A percentile compares a stretch with the other conserved stretches of the same genome.
Conservation (phyloP, 768 basidiomycete species). For the Filobasidium wieringae region DNA sequence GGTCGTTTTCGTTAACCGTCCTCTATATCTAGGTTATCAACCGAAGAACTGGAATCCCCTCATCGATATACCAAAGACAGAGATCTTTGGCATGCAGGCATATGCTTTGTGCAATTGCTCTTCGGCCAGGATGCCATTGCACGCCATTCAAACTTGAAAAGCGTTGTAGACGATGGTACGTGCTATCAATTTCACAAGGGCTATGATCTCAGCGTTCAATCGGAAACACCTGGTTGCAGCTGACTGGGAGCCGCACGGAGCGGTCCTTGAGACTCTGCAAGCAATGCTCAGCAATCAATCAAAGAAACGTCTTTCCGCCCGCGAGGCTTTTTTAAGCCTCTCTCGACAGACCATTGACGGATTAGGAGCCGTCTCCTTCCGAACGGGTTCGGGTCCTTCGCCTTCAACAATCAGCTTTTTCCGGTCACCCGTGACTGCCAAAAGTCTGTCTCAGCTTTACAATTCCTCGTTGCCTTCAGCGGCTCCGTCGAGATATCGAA, state of each 20-base stretch:
- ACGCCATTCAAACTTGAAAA: constrained; percentile 33
- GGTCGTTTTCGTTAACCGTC: constrained; percentile 16
- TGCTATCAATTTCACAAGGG: background rate
- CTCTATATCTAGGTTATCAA: constrained; percentile 50
- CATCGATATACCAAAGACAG: constrained; percentile 63
- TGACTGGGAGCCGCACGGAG: constrained; percentile 15
- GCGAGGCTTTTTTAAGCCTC: constrained; percentile 19
- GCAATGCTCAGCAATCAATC: constrained; percentile 23
- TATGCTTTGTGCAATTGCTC: constrained; percentile 74
- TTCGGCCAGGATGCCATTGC: constrained; percentile 59
- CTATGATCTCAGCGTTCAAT: background rate
- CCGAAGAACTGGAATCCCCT: constrained; percentile 66
- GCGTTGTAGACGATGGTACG: constrained; percentile 33
- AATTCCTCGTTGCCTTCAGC: constrained; percentile 25
- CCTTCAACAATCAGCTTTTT: constrained; percentile 12
- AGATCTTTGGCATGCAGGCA: constrained; percentile 70
- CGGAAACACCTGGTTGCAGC: constrained; percentile 17
- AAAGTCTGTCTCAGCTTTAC: constrained; percentile 9
- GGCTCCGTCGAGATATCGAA: constrained; percentile 69
- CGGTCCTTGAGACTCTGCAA: constrained; percentile 21
- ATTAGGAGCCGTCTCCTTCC: background rate
- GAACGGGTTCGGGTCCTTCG: background rate
- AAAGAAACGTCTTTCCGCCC: constrained; percentile 31
- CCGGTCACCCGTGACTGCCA: constrained; percentile 18
- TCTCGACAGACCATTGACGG: background rate